Percentiles rank a stretch among this genome's conserved stretches.
phyloP scores from a whole-genome alignment of 2,329 filamentous ascomycete species.

The Aspergillus udagawae region DNA sequence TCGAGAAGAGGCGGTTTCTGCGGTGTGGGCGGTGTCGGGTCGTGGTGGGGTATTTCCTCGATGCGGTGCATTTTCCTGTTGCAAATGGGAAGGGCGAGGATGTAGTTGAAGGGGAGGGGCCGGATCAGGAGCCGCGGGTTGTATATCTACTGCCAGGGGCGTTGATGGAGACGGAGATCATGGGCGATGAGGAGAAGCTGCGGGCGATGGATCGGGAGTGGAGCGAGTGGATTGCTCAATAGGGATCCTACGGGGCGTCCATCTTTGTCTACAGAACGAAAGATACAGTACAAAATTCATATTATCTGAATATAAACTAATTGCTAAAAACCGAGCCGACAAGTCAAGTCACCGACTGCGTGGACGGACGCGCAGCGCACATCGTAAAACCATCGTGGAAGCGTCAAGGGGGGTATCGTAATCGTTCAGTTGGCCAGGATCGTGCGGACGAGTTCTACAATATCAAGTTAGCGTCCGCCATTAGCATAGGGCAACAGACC shows the following conservation, averaged over 20 bases:
- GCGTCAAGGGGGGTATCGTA: conserved; percentile 24
- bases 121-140: conserved; percentile 35
- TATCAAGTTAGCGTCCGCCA: background rate
- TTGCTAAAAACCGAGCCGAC: background rate
- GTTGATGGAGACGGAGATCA: conserved; percentile 54
- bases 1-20: conserved; percentile 61
- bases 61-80: conserved; percentile 45
- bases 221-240: conserved; percentile 25
- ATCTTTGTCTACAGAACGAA: background rate
- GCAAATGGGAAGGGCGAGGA: conserved; percentile 1
- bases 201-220: conserved; percentile 32
- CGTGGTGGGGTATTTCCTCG: conserved; percentile 60
- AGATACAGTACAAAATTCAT: conserved; percentile 4
- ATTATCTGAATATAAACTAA: background rate
- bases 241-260: background rate
- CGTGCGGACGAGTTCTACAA: conserved; percentile 72
- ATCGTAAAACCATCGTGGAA: conserved; percentile 1
- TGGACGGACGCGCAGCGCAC: background rate
- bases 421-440: conserved; percentile 72
- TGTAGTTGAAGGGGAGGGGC: background rate
- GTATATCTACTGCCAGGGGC: conserved; percentile 61
- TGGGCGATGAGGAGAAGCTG: conserved; percentile 40
- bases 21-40: conserved; percentile 60
- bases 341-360: background rate
- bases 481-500: background rate